phyloP scores from a whole-genome alignment of 768 basidiomycete genomes.

The Roridomyces roridus region DNA sequence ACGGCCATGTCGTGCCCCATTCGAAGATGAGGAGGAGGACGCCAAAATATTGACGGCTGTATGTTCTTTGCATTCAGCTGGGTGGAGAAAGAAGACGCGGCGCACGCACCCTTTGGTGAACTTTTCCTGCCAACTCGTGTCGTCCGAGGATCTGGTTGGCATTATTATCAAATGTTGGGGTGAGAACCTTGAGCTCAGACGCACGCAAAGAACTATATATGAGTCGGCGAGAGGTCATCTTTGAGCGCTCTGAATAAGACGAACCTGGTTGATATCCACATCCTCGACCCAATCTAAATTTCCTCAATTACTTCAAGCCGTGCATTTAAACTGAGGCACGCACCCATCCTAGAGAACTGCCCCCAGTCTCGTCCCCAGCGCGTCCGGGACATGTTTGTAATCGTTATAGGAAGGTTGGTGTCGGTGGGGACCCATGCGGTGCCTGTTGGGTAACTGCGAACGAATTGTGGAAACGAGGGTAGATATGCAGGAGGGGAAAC shows the following conservation, averaged over 20 bases:
- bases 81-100: neutral
- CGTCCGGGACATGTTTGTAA: conserved; percentile 27
- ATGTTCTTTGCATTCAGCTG: neutral
- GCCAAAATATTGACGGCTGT: conserved; percentile 29
- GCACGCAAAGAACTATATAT: too few relatives aligned
- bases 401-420: conserved; percentile 26
- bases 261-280: conserved; percentile 20
- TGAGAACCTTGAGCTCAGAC: too few relatives aligned
- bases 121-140: conserved; percentile 7
- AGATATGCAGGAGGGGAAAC: neutral
- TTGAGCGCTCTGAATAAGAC: neutral
- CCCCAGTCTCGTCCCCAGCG: conserved; percentile 35
- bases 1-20: conserved; percentile 38
- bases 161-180: too few relatives aligned
- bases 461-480: neutral
- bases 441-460: conserved; percentile 25
- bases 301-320: too few relatives aligned
- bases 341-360: conserved; percentile 29
- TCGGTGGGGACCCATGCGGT: conserved; percentile 29
- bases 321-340: conserved; percentile 3
- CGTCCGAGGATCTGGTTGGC: neutral
- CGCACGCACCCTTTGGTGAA: conserved; percentile 24
- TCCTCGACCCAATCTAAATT: neutral
- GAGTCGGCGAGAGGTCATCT: too few relatives aligned
- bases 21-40: conserved; percentile 32